Evolutionary conservation across 2,329 filamentous ascomycete genomes (phyloP).

Genomic region (Pestalotiopsis sp.): DNA sequence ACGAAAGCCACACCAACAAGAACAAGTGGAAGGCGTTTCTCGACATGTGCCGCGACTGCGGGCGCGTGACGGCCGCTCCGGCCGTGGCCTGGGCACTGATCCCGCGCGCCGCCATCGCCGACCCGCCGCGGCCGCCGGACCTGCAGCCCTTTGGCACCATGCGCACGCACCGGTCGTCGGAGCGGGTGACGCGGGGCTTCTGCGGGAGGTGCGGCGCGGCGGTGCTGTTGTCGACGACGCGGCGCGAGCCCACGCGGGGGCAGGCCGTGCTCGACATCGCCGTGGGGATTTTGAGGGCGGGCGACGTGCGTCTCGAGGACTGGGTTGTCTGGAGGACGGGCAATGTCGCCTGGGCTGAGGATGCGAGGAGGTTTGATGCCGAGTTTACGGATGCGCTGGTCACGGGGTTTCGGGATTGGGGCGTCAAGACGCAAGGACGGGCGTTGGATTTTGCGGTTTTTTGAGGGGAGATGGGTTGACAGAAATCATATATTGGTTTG

Average conservation of each 20-base stretch:
- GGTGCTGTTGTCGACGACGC: slow-evolving; percentile 35
- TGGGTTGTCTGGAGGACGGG: slow-evolving; percentile 51
- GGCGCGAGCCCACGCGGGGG: slow-evolving; percentile 28
- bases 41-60: slow-evolving; percentile 48
- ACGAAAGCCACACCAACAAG: slow-evolving; percentile 25
- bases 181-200: slow-evolving; percentile 41
- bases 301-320: slow-evolving; percentile 43
- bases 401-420: slow-evolving; percentile 41
- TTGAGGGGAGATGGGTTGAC: no score
- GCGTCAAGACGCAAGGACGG: slow-evolving; percentile 35
- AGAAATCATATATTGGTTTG: not conserved
- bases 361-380: not conserved
- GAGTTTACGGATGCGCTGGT: slow-evolving; percentile 31
- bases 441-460: slow-evolving; percentile 12
- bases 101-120: slow-evolving; percentile 34
- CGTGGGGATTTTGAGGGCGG: slow-evolving; percentile 44
- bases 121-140: slow-evolving; percentile 38
- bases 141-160: slow-evolving; percentile 41
- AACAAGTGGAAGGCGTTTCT: slow-evolving; percentile 44
- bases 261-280: slow-evolving; percentile 43
- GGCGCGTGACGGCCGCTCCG: slow-evolving; percentile 43
- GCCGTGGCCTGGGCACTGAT: slow-evolving; percentile 45
- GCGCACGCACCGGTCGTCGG: slow-evolving; percentile 40
- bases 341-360: slow-evolving; percentile 31
- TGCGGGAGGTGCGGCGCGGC: slow-evolving; percentile 50